phyloP scores from a whole-genome alignment of 1,284 basidiomycete genomes.

The Xerocomus nothofagi region DNA sequence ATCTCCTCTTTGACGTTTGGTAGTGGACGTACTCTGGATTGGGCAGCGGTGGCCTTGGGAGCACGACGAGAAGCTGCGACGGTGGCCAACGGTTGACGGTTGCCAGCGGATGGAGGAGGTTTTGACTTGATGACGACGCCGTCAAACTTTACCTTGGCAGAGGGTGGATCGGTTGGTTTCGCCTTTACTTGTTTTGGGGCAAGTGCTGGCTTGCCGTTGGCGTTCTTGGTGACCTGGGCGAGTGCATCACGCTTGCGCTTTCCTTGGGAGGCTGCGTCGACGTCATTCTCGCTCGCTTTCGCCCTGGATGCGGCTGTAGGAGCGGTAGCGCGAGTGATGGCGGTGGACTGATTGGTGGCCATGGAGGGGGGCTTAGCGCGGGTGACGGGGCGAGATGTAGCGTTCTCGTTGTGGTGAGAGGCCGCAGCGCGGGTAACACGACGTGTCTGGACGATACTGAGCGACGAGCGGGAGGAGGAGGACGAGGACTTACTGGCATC shows the following conservation, averaged over 20 bases:
- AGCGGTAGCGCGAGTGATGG: slow-evolving; percentile 43
- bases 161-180: slow-evolving; percentile 43
- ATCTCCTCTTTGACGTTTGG: slow-evolving; percentile 41
- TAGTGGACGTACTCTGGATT: slow-evolving; percentile 24
- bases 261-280: slow-evolving; percentile 43
- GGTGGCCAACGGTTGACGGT: slow-evolving; percentile 41
- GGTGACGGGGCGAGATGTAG: slow-evolving; percentile 53
- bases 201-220: slow-evolving; percentile 43
- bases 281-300: slow-evolving; percentile 46
- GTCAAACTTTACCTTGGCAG: slow-evolving; percentile 47
- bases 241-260: slow-evolving; percentile 78
- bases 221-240: slow-evolving; percentile 60
- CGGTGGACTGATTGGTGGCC: slow-evolving; percentile 41
- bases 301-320: slow-evolving; percentile 52
- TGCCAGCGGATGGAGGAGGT: slow-evolving; percentile 33
- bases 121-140: slow-evolving; percentile 54
- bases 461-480: too few relatives aligned
- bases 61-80: slow-evolving; percentile 37
- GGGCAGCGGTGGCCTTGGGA: slow-evolving; percentile 24
- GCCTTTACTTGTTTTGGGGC: slow-evolving; percentile 40
- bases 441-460: slow-evolving; percentile 52
- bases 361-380: slow-evolving; percentile 57
- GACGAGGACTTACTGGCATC: slow-evolving; percentile 29
- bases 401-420: slow-evolving; percentile 61
- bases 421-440: slow-evolving; percentile 58